These are phyloP conservation scores for Verticillium albo-atrum DNA, from an alignment of 2,329 filamentous ascomycete genomes.

Conservation along the genomic window DNA sequence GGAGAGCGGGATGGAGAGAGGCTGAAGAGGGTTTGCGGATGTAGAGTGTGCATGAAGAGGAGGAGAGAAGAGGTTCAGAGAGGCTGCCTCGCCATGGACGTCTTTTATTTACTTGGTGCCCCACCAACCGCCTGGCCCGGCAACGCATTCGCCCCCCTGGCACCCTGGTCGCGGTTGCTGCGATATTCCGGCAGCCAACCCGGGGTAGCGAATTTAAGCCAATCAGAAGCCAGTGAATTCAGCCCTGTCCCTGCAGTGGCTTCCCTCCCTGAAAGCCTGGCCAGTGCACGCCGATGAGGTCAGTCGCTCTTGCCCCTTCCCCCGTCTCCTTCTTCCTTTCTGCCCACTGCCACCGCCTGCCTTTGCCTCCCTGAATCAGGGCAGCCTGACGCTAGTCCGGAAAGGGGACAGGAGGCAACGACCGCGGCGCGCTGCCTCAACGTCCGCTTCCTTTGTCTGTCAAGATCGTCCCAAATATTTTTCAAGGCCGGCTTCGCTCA, in stretches of 20 bases:
- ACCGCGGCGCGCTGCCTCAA: background rate
- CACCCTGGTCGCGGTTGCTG: background rate
- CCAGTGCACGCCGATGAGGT: background rate
- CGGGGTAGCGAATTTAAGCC: background rate
- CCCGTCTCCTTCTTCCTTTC: no score
- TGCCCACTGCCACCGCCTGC: background rate
- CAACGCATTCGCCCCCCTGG: constrained; percentile 20
- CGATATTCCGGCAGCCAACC: background rate
- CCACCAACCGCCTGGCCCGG: constrained; percentile 21
- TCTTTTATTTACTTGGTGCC: constrained; percentile 43
- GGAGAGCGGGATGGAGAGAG: constrained; percentile 12
- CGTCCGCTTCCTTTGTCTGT: background rate
- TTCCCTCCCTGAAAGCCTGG: no score
- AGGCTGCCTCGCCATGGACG: constrained; percentile 15
- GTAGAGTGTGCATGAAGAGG: background rate
- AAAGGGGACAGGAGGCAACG: background rate
- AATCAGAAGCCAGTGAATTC: background rate
- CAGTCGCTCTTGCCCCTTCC: background rate
- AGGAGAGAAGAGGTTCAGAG: constrained; percentile 16
- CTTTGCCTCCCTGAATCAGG: background rate
- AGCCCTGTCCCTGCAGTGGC: background rate
- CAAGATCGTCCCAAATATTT: background rate
- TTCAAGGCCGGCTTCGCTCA: background rate
- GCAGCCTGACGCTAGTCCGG: background rate
- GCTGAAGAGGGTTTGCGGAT: constrained; percentile 13